Percentiles rank a stretch among this genome's conserved stretches.
phyloP scores from a whole-genome alignment of 2,329 filamentous ascomycete genomes.

The Colletotrichum sp. region DNA sequence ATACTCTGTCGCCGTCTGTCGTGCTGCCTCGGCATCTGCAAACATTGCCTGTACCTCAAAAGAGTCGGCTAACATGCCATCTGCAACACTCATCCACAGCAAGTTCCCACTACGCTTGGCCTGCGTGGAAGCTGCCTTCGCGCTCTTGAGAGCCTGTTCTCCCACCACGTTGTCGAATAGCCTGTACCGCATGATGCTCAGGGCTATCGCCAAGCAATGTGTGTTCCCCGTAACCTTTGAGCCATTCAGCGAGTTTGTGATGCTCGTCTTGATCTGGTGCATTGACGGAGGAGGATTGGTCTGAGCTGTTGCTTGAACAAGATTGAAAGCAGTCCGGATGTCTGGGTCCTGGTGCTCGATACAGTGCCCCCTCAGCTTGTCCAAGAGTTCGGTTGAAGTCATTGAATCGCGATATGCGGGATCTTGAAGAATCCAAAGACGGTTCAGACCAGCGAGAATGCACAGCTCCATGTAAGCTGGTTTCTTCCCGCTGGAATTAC shows the following conservation, averaged over 20 bases:
- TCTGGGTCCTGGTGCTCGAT: constrained; percentile 73
- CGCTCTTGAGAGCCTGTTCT: constrained; percentile 79
- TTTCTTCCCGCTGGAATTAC: constrained; percentile 41
- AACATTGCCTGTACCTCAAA: constrained; percentile 74
- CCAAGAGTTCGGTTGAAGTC: constrained; percentile 65
- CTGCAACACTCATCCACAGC: constrained; percentile 81
- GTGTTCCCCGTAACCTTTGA: constrained; percentile 75
- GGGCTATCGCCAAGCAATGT: constrained; percentile 81
- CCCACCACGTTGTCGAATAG: constrained; percentile 86
- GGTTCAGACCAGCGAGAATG: constrained; percentile 71
- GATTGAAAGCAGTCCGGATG: constrained; percentile 77
- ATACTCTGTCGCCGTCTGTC: constrained; percentile 45
- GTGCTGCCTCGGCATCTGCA: constrained; percentile 44
- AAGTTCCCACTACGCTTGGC: constrained; percentile 73
- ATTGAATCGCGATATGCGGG: constrained; percentile 60
- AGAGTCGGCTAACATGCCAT: constrained; percentile 78
- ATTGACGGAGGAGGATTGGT: constrained; percentile 70
- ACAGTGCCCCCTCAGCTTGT: constrained; percentile 72
- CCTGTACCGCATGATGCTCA: constrained; percentile 83
- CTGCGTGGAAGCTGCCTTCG: constrained; percentile 71
- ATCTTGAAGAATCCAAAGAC: constrained; percentile 75
- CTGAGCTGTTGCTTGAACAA: constrained; percentile 73
- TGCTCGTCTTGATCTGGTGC: constrained; percentile 78
- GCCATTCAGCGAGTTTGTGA: constrained; percentile 74
- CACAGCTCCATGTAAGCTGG: constrained; percentile 67